Percentiles rank a stretch among this genome's conserved stretches.
phyloP scores from a whole-genome alignment of 441 rosid genomes.

The Flueggea neowawraea region DNA sequence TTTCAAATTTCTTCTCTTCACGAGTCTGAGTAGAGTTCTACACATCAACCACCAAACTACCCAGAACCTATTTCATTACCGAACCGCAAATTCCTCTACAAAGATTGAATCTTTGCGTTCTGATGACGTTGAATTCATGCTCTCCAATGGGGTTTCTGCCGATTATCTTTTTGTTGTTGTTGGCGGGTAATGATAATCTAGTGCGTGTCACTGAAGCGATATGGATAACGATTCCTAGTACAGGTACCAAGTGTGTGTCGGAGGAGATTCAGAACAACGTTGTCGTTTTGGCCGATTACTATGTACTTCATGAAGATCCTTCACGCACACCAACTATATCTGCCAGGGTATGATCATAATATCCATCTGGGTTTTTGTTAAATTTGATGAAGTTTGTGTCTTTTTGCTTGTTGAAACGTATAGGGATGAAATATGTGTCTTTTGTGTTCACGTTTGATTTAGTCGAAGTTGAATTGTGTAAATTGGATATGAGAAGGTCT shows the following conservation, averaged over 20 bases:
- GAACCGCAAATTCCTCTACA: too few species aligned
- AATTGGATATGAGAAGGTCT: too few species aligned
- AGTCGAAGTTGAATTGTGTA: too few species aligned
- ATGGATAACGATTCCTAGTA: conserved; percentile 54
- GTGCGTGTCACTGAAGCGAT: conserved; percentile 39
- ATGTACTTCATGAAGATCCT: conserved; percentile 54
- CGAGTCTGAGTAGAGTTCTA: too few species aligned
- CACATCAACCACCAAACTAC: too few species aligned
- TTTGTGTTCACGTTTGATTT: conserved; percentile 1
- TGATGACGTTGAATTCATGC: background rate
- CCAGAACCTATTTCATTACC: too few species aligned
- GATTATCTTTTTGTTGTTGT: background rate
- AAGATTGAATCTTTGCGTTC: too few species aligned
- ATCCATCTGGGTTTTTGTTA: background rate
- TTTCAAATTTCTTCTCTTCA: too few species aligned
- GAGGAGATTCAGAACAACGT: conserved; percentile 89
- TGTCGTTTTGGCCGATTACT: conserved; percentile 73
- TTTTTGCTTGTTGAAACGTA: background rate
- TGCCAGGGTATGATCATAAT: conserved; percentile 38
- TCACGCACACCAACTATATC: conserved; percentile 43
- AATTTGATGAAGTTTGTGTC: background rate
- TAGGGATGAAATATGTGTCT: background rate
- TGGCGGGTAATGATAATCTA: background rate
- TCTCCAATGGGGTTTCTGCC: background rate
- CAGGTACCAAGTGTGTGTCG: conserved; percentile 71